Evolutionary conservation across 805 yeast species (phyloP), one percentile per base, ranked within the genome.

Genomic region (Suhomyces emberorum): DNA sequence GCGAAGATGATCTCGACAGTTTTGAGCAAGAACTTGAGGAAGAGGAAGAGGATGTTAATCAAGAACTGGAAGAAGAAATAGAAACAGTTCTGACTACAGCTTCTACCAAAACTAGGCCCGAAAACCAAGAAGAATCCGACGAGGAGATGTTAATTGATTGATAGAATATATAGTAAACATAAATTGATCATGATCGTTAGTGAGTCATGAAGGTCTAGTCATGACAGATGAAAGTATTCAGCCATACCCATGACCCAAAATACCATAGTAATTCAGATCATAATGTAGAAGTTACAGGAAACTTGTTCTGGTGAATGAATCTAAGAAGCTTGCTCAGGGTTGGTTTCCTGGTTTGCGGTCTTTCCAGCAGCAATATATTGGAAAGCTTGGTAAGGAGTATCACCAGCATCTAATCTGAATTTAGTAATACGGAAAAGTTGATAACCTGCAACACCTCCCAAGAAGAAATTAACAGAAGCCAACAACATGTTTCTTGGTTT

Each of bases 381-480:
- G 34, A 79, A 37, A 16, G 81, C 76, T 52, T 79, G 76, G n/a
- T 54, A 39, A 7, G 77, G 54, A 21, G 79, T 53, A 54, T 85
- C 89, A 28, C 96, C 95, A 37, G 66, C 53, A 2, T 63, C 61
- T 24, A 59, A 49, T 69, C 96, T 83, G 70, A 79, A 87, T 43
- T 70, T 66, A 52, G 68, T 70, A 37, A 91, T 76, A 65, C 98
- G 78, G 30, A 65, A 53, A 25, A 93, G 63, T 70, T 91, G 98
- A 59, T 71, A 78, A 20, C 91, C 85, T 2, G 98, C 96, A 32
- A 95, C 95, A 21, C 81, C 68, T 17, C 95, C 96, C 37, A 91
- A 69, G 74, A 93, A 91, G 72, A 88, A 88, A 66, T 91, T 91
- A 38, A 91, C 98, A 19, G 91, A 79, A 3, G 98, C 98, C 48